Percentiles rank a stretch among this genome's conserved stretches.
phyloP scores from a whole-genome alignment of 495 filamentous ascomycete genomes.

The Aspergillus indologenus region DNA sequence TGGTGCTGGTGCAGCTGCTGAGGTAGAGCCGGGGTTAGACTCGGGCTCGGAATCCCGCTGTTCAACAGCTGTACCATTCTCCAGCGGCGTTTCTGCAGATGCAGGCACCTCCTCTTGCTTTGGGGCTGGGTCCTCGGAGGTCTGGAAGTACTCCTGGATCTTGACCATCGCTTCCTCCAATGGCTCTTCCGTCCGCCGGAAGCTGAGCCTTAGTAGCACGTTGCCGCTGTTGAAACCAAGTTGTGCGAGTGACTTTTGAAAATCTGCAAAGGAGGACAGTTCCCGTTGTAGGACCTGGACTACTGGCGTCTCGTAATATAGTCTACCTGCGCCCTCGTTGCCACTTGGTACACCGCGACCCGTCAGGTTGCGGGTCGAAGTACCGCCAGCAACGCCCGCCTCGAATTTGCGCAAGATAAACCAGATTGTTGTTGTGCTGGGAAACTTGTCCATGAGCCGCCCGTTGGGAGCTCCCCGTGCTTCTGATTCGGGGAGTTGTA shows the following conservation, averaged over 20 bases:
- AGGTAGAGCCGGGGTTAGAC: slow-evolving; percentile 5
- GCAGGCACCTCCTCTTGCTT: slow-evolving; percentile 13
- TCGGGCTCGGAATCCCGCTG: slow-evolving; percentile 10
- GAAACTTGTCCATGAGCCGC: slow-evolving; percentile 76
- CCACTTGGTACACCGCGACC: slow-evolving; percentile 66
- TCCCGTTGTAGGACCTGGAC: slow-evolving; percentile 77
- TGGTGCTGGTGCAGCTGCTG: slow-evolving; percentile 12
- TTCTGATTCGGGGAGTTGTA: slow-evolving; percentile 73
- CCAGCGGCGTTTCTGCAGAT: slow-evolving; percentile 13
- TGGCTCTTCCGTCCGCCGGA: slow-evolving; percentile 69
- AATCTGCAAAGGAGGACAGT: slow-evolving; percentile 67
- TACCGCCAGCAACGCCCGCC: slow-evolving; percentile 53
- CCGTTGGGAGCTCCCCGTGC: slow-evolving; percentile 51
- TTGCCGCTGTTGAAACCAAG: slow-evolving; percentile 81
- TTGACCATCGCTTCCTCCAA: slow-evolving; percentile 81
- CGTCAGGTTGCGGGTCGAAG: slow-evolving; percentile 68
- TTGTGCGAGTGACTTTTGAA: slow-evolving; percentile 85
- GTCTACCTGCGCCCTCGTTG: slow-evolving; percentile 60
- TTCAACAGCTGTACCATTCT: slow-evolving; percentile 20
- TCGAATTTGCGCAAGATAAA: slow-evolving; percentile 85
- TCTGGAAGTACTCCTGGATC: slow-evolving; percentile 68
- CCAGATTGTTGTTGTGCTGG: slow-evolving; percentile 84
- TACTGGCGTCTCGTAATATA: slow-evolving; percentile 86
- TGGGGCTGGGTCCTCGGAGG: slow-evolving; percentile 32
- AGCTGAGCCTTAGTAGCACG: slow-evolving; percentile 71